A percentile compares a stretch with the other conserved stretches of the same genome.
Conservation (phyloP, 768 basidiomycete genomes). For the Leccinum ochraceum region DNA sequence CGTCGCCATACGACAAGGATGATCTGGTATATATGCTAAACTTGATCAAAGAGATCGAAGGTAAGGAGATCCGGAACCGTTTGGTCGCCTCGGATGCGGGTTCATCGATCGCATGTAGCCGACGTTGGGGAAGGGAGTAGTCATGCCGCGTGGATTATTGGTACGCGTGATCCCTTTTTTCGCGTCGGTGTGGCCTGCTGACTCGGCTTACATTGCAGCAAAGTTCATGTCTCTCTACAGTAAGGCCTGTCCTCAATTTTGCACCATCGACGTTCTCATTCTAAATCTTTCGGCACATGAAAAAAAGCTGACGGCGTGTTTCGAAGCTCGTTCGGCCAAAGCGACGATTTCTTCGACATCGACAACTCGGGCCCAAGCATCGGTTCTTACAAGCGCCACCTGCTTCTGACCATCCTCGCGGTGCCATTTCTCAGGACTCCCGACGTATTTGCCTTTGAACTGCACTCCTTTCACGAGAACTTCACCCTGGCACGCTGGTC, state of each 20-base stretch:
- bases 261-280: background rate
- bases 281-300: background rate
- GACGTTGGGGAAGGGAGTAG: slow-evolving; percentile 10
- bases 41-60: slow-evolving; percentile 31
- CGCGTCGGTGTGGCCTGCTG: slow-evolving; percentile 1
- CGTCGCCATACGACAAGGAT: slow-evolving; percentile 28
- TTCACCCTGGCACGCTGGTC: slow-evolving; percentile 31
- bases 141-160: slow-evolving; percentile 29
- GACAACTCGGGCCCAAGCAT: slow-evolving; percentile 15
- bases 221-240: slow-evolving; percentile 34
- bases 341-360: slow-evolving; percentile 34
- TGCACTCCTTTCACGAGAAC: slow-evolving; percentile 29
- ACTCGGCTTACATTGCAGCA: slow-evolving; percentile 15
- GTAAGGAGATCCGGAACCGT: slow-evolving; percentile 6
- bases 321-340: slow-evolving; percentile 32
- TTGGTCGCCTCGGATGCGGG: background rate
- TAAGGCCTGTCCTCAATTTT: slow-evolving; percentile 12
- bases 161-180: slow-evolving; percentile 8
- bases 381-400: slow-evolving; percentile 22
- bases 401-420: slow-evolving; percentile 20
- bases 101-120: slow-evolving; percentile 6
- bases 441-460: slow-evolving; percentile 30
- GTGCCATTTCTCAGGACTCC: slow-evolving; percentile 29
- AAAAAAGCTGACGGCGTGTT: slow-evolving; percentile 28
- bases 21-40: slow-evolving; percentile 29